A percentile compares a stretch with the other conserved stretches of the same genome.
Conservation (phyloP, 2,329 filamentous ascomycete species). For the Pseudopyricularia javanii region DNA sequence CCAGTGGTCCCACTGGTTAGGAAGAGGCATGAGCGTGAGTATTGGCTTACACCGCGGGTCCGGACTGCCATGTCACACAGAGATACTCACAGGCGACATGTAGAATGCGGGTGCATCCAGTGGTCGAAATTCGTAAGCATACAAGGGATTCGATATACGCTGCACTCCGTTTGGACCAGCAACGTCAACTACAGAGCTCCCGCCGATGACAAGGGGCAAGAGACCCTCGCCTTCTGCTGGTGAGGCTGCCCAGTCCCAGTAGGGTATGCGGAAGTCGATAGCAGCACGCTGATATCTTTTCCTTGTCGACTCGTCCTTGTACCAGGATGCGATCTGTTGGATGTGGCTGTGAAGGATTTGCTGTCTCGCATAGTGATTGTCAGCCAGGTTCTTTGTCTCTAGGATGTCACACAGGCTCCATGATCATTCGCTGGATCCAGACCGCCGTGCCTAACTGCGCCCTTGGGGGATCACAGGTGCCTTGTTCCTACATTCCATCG, state of each 20-base stretch:
- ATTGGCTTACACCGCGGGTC: not conserved
- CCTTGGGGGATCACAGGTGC: not conserved
- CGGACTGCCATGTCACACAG: not conserved
- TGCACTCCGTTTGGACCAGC: conserved; percentile 43
- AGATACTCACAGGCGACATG: conserved; percentile 41
- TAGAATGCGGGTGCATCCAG: conserved; percentile 42
- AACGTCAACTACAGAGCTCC: conserved; percentile 29
- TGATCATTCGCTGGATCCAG: not conserved
- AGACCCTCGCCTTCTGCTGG: conserved; percentile 35
- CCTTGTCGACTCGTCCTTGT: conserved; percentile 26
- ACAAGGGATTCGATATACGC: conserved; percentile 49
- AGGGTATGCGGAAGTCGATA: conserved; percentile 39
- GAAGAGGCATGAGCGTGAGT: not conserved
- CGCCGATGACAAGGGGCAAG: conserved; percentile 33
- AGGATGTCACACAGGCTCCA: not conserved
- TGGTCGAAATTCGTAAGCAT: conserved; percentile 47
- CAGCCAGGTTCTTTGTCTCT: not conserved
- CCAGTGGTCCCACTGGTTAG: conserved; percentile 43
- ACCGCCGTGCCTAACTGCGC: not conserved
- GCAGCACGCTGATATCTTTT: conserved; percentile 38
- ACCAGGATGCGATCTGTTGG: conserved; percentile 32
- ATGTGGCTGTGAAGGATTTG: conserved; percentile 24
- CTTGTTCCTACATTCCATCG: not conserved
- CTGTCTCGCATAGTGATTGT: conserved; percentile 11
- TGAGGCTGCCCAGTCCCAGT: conserved; percentile 45